phyloP scores from a whole-genome alignment of 345 rosid species.

The Acer saccharum region DNA sequence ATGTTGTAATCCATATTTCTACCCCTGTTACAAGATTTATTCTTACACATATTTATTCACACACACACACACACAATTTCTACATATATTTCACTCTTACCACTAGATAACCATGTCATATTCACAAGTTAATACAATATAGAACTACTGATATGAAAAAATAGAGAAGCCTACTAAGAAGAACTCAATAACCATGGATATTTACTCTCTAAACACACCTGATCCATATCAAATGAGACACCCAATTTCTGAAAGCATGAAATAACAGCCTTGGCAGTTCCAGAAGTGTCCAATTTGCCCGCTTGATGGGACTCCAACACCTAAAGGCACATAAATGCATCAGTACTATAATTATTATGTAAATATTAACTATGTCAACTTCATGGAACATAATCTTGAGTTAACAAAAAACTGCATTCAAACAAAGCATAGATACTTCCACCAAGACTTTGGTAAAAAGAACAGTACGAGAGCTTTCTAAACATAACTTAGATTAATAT shows the following conservation, averaged over 20 bases:
- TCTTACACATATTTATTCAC: too few species aligned
- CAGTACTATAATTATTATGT: background rate
- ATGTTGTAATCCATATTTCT: background rate
- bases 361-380: background rate
- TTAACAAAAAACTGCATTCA: background rate
- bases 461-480: background rate
- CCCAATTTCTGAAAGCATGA: slow-evolving; percentile 94
- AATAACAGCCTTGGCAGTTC: slow-evolving; percentile 95
- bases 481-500: background rate
- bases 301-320: slow-evolving; percentile 98
- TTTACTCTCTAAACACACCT: slow-evolving; percentile 43
- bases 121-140: background rate
- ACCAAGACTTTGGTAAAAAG: background rate
- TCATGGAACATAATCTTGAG: background rate
- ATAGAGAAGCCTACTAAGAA: background rate
- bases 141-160: background rate
- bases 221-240: slow-evolving; percentile 73
- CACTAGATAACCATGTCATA: background rate
- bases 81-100: background rate
- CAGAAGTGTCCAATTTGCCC: slow-evolving; percentile 85
- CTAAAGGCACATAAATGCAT: slow-evolving; percentile 35
- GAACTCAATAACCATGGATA: background rate
- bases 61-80: background rate
- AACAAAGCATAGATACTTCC: background rate
- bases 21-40: background rate